Evolutionary conservation across 805 yeast species (phyloP), one percentile per base, ranked within the genome.

Genomic region (Vanderwaltozyma tropicalis): DNA sequence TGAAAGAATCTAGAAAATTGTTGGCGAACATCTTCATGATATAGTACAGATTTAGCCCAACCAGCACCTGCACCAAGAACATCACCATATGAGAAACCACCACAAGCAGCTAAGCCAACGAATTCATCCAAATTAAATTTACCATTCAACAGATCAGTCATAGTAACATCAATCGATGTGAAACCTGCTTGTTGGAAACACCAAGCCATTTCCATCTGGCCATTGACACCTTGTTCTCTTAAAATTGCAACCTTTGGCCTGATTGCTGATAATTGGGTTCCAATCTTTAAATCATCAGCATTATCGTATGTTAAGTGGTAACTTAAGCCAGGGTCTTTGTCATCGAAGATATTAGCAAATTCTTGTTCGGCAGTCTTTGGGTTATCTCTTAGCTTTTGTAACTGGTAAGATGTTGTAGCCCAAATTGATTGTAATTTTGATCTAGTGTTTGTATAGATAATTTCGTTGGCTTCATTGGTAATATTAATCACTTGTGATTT

Each of bases 191-290:
- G 86, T 58, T 80, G 80, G 72, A 92, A 87, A 47, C 89, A 75
- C 85, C 94, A 88, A 2, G 97, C 96, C 96, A 92, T 88, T 67
- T 92, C 98, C 71, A 82, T 84, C 59, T 89, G 95, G 26, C 96
- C 94, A 61, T 92, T 92, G 39, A 92, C 96, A 66, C 98, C 98
- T 66, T 92, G 98, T 61, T 92, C 98, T 67, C 98, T 82, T 53
- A 92, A 69, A 40, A 92, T 87, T 29, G 97, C 98, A 47, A 92
- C 97, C 62, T 77, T 81, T 35, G 98, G 98, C 54, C 68, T 76
- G 5, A 27, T 34, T 13, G 35, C 20, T 3, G 47, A 36, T 24
- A 49, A 25, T 25, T 43, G 37, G 3, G 40, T 32, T 2, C 68
- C 59, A 11, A 69, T 51, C 16, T 61, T 58, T 35, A 76, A 55